Evolutionary conservation across 225 moss, liverwort and hornwort species (phyloP), one percentile per base, ranked within the genome.

Genomic region (Sphagnum contortum): DNA sequence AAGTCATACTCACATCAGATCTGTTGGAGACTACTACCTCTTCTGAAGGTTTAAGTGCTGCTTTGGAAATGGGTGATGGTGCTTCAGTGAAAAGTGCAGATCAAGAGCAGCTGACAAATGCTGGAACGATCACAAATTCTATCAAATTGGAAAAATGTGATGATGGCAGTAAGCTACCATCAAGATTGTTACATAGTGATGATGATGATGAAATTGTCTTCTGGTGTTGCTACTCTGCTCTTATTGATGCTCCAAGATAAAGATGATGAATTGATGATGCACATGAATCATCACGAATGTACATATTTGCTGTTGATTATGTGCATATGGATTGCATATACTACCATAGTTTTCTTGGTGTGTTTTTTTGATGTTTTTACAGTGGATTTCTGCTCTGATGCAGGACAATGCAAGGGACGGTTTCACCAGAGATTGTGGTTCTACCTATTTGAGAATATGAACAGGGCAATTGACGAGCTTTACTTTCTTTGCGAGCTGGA

Each of bases 371-470:
- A 29, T 29, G 29, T 29, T 52, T 6, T 9, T 5, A 52, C 6
- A 52, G 7, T 52, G 52, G 6, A 6, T 6, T 52, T 2, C 52
- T 5, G 6, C 9, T 6, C 52, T 52, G 67, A 49, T 64, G 57
- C 64, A 70, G 77, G 64, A 14, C 69, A 72, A 69, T 68, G 69
- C 57, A 72, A 66, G 65, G 79, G 75, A 72, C 65, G 72, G 57
- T 75, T 75, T 67, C 79, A 69, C 46, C 79, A 75, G 13, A 75
- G 72, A 66, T 52, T 79, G 68, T 79, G 79, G 79, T 75, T 71
- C 66, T 79, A 71, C 57, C 66, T 79, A 50, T 75, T 75, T 72
- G 79, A 79, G 60, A 79, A 79, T 54, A 56, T 79, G 62, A 79
- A 72, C 61, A 75, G 75, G 61, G 71, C 72, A 51, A 75, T 79